Conservation (phyloP, 768 basidiomycete species). For the Lactarius sp. region DNA sequence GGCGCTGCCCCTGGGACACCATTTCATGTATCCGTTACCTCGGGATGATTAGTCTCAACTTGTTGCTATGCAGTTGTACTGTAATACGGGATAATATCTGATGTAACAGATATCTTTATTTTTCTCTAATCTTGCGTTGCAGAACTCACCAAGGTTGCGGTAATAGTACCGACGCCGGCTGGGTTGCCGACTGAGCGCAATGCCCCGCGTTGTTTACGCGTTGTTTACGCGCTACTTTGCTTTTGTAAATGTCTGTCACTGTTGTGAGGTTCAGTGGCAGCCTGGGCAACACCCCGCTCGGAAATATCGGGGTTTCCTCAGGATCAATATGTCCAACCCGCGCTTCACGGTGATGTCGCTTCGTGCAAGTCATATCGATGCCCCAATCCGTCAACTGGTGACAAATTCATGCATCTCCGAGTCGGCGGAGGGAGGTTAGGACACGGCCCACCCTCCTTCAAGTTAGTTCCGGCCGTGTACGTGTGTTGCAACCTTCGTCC, state of each 20-base stretch:
- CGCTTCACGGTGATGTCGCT: background rate
- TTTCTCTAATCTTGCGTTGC: no score
- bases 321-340: background rate
- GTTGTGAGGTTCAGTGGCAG: no score
- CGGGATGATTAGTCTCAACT: background rate
- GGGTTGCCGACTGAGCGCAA: background rate
- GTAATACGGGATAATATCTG: background rate
- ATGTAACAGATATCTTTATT: no score
- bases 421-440: background rate
- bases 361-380: background rate
- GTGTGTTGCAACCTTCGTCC: background rate
- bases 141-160: no score
- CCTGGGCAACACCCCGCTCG: no score
- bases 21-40: background rate
- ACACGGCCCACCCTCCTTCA: background rate
- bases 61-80: background rate
- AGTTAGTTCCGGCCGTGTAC: background rate
- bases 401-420: background rate
- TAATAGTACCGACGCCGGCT: background rate
- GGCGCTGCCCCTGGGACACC: background rate
- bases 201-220: constrained; percentile 22
- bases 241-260: background rate
- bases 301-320: background rate
- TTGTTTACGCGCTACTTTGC: constrained; percentile 12
- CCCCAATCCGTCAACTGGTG: background rate